Conservation (phyloP, 2,329 filamentous ascomycete species). For the Fonsecaea erecta region DNA sequence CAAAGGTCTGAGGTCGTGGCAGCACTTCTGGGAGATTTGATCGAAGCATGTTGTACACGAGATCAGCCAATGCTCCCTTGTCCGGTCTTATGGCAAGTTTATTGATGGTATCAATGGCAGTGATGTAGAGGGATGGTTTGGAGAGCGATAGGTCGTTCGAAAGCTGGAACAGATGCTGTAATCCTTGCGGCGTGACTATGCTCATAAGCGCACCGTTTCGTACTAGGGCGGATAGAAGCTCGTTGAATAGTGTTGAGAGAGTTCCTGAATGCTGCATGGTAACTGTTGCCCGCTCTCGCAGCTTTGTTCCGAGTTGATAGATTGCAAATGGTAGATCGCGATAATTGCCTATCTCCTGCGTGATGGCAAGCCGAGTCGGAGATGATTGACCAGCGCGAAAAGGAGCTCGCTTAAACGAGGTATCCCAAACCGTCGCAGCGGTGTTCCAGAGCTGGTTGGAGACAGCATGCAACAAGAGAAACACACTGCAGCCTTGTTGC, state of each 20-base stretch:
- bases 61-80: constrained; percentile 36
- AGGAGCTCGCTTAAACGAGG: constrained; percentile 33
- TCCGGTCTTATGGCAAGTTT: constrained; percentile 37
- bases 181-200: constrained; percentile 26
- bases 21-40: constrained; percentile 28
- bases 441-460: constrained; percentile 43
- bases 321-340: constrained; percentile 27
- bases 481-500: constrained; percentile 41
- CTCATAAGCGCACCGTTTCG: constrained; percentile 30
- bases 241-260: constrained; percentile 12
- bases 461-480: constrained; percentile 42
- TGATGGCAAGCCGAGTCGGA: constrained; percentile 19
- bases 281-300: constrained; percentile 14
- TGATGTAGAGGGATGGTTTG: constrained; percentile 19
- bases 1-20: constrained; percentile 14
- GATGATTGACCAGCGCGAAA: constrained; percentile 19
- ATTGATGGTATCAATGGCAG: constrained; percentile 42
- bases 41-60: constrained; percentile 50
- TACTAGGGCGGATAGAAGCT: constrained; percentile 23
- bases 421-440: constrained; percentile 42
- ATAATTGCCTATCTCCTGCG: constrained; percentile 18
- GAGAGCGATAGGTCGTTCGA: constrained; percentile 14
- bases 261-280: constrained; percentile 21
- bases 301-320: constrained; percentile 14
- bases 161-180: constrained; percentile 31